Percentiles rank a stretch among this genome's conserved stretches.
Evolutionary conservation across 2,329 filamentous ascomycete species (phyloP).

Genomic region (Trichoderma oligosporum): DNA sequence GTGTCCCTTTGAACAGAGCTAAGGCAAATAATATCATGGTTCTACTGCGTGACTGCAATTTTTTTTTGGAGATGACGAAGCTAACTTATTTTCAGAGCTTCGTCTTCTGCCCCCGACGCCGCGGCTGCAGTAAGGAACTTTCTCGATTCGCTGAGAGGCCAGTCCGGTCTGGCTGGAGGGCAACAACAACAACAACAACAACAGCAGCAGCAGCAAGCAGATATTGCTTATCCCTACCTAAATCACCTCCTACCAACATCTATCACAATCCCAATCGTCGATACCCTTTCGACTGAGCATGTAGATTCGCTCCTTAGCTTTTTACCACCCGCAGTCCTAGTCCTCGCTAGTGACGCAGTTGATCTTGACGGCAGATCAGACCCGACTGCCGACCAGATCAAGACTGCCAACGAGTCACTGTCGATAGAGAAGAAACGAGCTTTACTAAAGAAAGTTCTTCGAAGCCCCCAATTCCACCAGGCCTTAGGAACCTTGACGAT

Average conservation of each 20-base stretch:
- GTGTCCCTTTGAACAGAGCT: conserved; percentile 28
- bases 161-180: conserved; percentile 40
- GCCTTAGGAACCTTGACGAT: conserved; percentile 80
- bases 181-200: conserved; percentile 33
- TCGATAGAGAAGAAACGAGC: conserved; percentile 72
- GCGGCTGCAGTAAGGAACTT: conserved; percentile 82
- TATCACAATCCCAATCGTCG: conserved; percentile 73
- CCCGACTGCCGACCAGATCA: conserved; percentile 62
- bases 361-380: conserved; percentile 58
- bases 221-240: conserved; percentile 75
- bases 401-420: conserved; percentile 70
- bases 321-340: conserved; percentile 73
- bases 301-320: conserved; percentile 73
- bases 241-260: conserved; percentile 78
- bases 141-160: conserved; percentile 71
- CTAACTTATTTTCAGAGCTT: conserved; percentile 48
- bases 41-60: conserved; percentile 4
- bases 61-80: conserved; percentile 7
- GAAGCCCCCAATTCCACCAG: conserved; percentile 87
- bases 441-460: conserved; percentile 75
- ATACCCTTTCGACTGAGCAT: conserved; percentile 58
- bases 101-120: conserved; percentile 62
- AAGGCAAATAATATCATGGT: conserved; percentile 22
- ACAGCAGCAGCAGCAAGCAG: conserved; percentile 28
- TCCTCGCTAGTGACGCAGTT: conserved; percentile 65